Evolutionary conservation across 1,284 basidiomycete species (phyloP).

Genomic region (Ceratobasidium sp.): DNA sequence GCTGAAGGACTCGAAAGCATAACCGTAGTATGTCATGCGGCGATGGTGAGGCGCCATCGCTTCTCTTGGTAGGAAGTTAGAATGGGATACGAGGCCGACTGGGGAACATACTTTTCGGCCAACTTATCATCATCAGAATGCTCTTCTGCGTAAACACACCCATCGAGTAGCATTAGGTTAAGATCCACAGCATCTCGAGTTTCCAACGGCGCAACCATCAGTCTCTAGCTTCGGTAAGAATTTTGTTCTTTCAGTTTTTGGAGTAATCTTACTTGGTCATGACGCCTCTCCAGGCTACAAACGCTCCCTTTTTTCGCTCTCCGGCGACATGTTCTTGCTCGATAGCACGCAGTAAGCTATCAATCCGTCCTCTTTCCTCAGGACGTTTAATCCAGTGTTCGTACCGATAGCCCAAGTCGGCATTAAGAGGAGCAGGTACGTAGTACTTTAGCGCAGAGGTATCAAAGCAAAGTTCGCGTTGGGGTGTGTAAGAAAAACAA

Average conservation of each 20-base stretch:
- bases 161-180: constrained; percentile 85
- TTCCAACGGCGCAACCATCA: constrained; percentile 85
- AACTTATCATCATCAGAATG: constrained; percentile 71
- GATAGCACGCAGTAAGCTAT: constrained; percentile 71
- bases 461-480: constrained; percentile 54
- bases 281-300: constrained; percentile 90
- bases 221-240: constrained; percentile 59
- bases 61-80: constrained; percentile 62
- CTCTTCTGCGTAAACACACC: constrained; percentile 88
- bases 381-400: constrained; percentile 75
- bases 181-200: constrained; percentile 85
- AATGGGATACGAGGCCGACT: constrained; percentile 35
- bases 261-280: constrained; percentile 82
- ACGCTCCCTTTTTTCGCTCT: constrained; percentile 58
- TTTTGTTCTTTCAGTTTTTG: constrained; percentile 31
- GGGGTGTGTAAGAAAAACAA: constrained; percentile 72
- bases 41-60: constrained; percentile 71
- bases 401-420: constrained; percentile 64
- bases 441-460: constrained; percentile 79
- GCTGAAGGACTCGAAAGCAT: constrained; percentile 90
- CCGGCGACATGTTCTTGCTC: constrained; percentile 60
- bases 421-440: constrained; percentile 70
- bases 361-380: constrained; percentile 74
- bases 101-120: constrained; percentile 69
- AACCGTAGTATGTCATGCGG: constrained; percentile 78